Conservation (phyloP, 139 green algal genomes). For the Cymbomonas tetramitiformis region DNA sequence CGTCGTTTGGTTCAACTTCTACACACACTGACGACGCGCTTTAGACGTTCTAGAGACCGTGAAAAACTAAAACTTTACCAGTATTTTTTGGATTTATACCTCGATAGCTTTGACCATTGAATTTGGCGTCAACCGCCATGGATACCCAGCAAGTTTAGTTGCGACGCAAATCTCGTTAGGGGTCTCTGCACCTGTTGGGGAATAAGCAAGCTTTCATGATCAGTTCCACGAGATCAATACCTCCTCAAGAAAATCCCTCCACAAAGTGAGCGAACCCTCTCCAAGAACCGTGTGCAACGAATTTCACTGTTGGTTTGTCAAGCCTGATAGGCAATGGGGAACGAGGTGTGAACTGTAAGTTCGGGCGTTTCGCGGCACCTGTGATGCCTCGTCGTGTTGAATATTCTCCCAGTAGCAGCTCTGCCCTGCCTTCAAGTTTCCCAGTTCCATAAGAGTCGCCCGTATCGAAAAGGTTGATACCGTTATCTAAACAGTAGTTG, state of each 20-base stretch:
- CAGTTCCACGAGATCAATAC: too few relatives aligned
- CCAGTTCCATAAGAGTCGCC: slow-evolving; percentile 38
- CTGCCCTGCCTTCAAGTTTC: slow-evolving; percentile 25
- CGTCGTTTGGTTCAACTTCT: too few relatives aligned
- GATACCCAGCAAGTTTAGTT: slow-evolving; percentile 42
- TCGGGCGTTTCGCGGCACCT: too few relatives aligned
- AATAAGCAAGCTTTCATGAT: too few relatives aligned
- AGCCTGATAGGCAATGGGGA: too few relatives aligned
- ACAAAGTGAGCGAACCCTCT: slow-evolving; percentile 1
- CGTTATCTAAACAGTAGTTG: slow-evolving; percentile 46
- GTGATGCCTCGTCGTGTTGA: slow-evolving; percentile 14
- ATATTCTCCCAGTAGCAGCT: slow-evolving; percentile 29
- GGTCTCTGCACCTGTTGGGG: background rate
- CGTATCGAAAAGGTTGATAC: slow-evolving; percentile 37
- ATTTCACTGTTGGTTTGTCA: too few relatives aligned
- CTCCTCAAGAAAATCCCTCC: too few relatives aligned
- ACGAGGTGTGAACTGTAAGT: too few relatives aligned
- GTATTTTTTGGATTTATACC: background rate
- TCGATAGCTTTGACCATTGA: slow-evolving; percentile 41
- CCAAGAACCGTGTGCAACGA: too few relatives aligned
- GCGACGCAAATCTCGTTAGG: slow-evolving; percentile 17
- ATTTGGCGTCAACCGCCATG: slow-evolving; percentile 46
- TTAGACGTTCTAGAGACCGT: too few relatives aligned
- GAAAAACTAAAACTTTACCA: slow-evolving; percentile 10
- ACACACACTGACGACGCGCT: too few relatives aligned